A percentile compares a stretch with the other conserved stretches of the same genome.
Conservation (phyloP, 2,329 filamentous ascomycete genomes). For the Neofusicoccum parvum region DNA sequence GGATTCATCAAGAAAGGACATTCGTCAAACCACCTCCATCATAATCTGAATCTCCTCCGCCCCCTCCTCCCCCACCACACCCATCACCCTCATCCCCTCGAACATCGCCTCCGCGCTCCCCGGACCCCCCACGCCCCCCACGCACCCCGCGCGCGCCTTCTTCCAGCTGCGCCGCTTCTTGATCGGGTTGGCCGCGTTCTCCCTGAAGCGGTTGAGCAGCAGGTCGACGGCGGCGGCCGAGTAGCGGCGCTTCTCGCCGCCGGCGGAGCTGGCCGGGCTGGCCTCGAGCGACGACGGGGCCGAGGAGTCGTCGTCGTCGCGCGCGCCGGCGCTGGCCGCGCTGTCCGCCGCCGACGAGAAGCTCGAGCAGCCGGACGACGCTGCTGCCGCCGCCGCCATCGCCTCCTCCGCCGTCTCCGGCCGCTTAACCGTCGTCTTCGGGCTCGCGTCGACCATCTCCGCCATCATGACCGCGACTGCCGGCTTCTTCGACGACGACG, state of each 20-base stretch:
- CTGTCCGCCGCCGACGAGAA: neutral
- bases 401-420: neutral
- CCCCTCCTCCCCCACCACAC: neutral
- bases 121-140: neutral
- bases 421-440: no score
- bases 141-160: neutral
- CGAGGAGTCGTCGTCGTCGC: neutral
- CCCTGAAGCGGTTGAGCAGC: conserved; percentile 11
- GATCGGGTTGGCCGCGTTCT: conserved; percentile 15
- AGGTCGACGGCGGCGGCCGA: conserved; percentile 7
- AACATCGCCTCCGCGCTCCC: neutral
- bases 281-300: neutral
- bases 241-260: conserved; percentile 5
- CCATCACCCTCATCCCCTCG: neutral
- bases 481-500: neutral
- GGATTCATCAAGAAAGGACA: no score
- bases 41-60: neutral
- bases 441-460: neutral
- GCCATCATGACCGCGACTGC: no score
- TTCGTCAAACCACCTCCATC: neutral
- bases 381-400: neutral
- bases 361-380: neutral
- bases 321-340: no score
- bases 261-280: neutral
- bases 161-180: conserved; percentile 10